Evolutionary conservation across 1,284 basidiomycete species (phyloP).

Genomic region (Paramarasmius palmivorus): DNA sequence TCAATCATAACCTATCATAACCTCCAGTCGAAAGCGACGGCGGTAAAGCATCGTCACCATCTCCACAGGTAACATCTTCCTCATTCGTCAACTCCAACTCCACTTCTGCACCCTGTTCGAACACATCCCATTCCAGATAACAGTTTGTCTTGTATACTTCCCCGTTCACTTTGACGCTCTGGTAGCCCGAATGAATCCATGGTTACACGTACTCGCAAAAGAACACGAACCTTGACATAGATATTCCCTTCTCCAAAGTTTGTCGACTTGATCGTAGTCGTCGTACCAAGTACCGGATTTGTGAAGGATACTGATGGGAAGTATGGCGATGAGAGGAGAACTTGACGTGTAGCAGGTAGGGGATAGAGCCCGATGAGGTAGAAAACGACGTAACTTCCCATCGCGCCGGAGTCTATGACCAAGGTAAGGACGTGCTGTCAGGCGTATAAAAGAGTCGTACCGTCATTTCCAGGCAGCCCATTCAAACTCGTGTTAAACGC

Average conservation of each 20-base stretch:
- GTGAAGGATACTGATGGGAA: conserved; percentile 60
- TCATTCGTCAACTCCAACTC: conserved; percentile 52
- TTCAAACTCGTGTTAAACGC: conserved; percentile 13
- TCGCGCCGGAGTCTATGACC: conserved; percentile 43
- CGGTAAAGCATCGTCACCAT: conserved; percentile 44
- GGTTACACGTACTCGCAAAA: background rate
- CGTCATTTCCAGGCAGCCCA: conserved; percentile 14
- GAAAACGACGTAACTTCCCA: conserved; percentile 68
- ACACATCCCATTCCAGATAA: conserved; percentile 58
- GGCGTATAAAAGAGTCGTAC: background rate
- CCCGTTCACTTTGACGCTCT: conserved; percentile 60
- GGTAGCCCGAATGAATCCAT: background rate
- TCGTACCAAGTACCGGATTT: conserved; percentile 56
- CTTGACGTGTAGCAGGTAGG: conserved; percentile 57
- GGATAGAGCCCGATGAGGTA: conserved; percentile 63
- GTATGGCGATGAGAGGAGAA: conserved; percentile 60
- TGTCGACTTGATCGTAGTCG: conserved; percentile 52
- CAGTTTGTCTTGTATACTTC: conserved; percentile 58
- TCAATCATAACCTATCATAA: conserved; percentile 38
- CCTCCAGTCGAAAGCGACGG: conserved; percentile 65
- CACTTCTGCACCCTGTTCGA: conserved; percentile 48
- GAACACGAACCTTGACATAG: conserved; percentile 48
- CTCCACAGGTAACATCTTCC: conserved; percentile 51
- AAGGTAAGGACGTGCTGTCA: conserved; percentile 10
- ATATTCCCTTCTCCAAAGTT: conserved; percentile 54